Evolutionary conservation across 768 basidiomycete genomes (phyloP).

Genomic region (Cystobasidium onofrii): DNA sequence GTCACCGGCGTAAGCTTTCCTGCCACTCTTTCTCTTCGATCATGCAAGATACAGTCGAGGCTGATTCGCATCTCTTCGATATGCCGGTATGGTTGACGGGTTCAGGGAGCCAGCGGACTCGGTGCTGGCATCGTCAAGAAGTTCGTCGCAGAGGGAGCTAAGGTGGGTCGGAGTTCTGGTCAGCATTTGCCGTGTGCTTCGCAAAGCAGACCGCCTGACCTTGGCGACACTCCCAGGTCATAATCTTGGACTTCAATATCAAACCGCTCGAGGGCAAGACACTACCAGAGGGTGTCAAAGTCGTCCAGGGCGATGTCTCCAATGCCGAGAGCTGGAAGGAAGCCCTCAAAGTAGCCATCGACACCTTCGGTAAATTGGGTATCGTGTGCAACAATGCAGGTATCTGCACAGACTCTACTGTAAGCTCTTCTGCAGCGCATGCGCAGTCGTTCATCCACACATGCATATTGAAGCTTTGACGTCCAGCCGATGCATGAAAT

Average conservation of each 20-base stretch:
- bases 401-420: background rate
- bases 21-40: background rate
- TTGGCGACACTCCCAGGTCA: background rate
- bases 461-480: background rate
- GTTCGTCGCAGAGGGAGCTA: constrained; percentile 9
- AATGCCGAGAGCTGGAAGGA: constrained; percentile 10
- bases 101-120: constrained; percentile 2
- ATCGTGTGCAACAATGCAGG: constrained; percentile 27
- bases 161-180: background rate
- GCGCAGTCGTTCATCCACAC: background rate
- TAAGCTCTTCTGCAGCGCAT: background rate
- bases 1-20: constrained; percentile 4
- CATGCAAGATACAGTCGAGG: background rate
- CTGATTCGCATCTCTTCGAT: background rate
- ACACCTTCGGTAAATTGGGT: background rate
- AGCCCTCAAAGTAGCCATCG: background rate
- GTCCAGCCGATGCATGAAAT: constrained; percentile 19
- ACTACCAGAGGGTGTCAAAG: background rate
- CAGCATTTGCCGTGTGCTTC: no score
- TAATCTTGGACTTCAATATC: constrained; percentile 25
- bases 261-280: background rate
- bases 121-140: constrained; percentile 17
- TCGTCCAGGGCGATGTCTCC: constrained; percentile 19
- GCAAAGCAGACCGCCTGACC: background rate
- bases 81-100: no score